A percentile compares a stretch with the other conserved stretches of the same genome.
Evolutionary conservation across 257 asterid genomes (phyloP).

Genomic region (Dorcoceras hygrometricum): DNA sequence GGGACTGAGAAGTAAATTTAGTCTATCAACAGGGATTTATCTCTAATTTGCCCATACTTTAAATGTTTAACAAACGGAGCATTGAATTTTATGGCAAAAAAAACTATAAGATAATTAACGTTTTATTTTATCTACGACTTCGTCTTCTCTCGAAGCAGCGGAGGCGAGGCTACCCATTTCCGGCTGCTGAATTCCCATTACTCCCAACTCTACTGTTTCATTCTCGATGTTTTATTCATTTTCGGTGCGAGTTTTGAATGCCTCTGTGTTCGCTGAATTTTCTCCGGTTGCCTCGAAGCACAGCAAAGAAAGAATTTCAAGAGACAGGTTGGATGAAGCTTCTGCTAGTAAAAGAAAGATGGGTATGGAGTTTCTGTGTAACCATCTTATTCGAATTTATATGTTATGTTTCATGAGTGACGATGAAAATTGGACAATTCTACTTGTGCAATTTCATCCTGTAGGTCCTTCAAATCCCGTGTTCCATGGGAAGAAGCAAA

Average conservation of each 20-base stretch:
- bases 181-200: slow-evolving; percentile 27
- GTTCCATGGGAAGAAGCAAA: slow-evolving; percentile 42
- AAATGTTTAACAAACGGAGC: no score
- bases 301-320: slow-evolving; percentile 21
- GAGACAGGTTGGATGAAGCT: slow-evolving; percentile 26
- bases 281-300: slow-evolving; percentile 31
- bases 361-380: slow-evolving; percentile 24
- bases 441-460: slow-evolving; percentile 15
- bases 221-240: slow-evolving; percentile 22
- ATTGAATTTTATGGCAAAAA: no score
- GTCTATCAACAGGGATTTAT: no score
- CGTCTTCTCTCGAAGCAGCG: neutral
- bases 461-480: slow-evolving; percentile 40
- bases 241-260: slow-evolving; percentile 22
- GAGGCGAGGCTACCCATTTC: slow-evolving; percentile 24
- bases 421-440: neutral
- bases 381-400: neutral
- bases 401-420: neutral
- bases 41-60: no score
- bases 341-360: slow-evolving; percentile 27
- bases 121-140: no score
- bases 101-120: no score
- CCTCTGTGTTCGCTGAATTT: slow-evolving; percentile 22
- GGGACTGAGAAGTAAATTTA: no score
- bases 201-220: slow-evolving; percentile 15